Percentiles rank a stretch among this genome's conserved stretches.
phyloP scores from a whole-genome alignment of 2,329 filamentous ascomycete species.

The Trichoderma simmonsii region DNA sequence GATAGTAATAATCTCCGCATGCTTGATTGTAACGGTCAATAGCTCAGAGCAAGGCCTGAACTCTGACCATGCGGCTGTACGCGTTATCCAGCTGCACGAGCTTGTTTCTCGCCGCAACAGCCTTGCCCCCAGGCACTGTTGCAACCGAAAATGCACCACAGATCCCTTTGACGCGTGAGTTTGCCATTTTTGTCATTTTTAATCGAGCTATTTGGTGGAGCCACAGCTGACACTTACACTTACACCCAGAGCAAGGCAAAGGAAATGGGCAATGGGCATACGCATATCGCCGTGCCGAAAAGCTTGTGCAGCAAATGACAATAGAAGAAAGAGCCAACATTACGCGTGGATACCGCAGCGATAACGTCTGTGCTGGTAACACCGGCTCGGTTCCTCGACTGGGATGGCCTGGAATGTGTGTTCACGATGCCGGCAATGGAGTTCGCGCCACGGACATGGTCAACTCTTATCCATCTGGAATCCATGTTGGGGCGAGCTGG shows the following conservation, averaged over 20 bases:
- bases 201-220: neutral
- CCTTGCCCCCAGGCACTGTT: neutral
- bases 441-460: slow-evolving; percentile 48
- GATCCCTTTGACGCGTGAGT: neutral
- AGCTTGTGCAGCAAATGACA: slow-evolving; percentile 59
- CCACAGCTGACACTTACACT: neutral
- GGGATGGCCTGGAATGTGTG: slow-evolving; percentile 46
- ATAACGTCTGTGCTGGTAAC: slow-evolving; percentile 48
- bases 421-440: slow-evolving; percentile 50
- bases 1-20: neutral
- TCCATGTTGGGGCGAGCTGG: slow-evolving; percentile 52
- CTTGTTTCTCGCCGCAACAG: neutral
- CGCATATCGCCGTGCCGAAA: slow-evolving; percentile 56
- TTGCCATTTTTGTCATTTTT: neutral
- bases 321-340: slow-evolving; percentile 61
- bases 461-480: slow-evolving; percentile 46
- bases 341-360: slow-evolving; percentile 50
- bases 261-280: slow-evolving; percentile 48
- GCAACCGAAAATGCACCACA: neutral
- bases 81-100: neutral
- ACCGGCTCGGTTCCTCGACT: slow-evolving; percentile 45
- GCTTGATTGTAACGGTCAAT: neutral
- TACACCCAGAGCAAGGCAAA: slow-evolving; percentile 29
- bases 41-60: neutral
- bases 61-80: neutral